phyloP scores from a whole-genome alignment of 441 rosid genomes.

The Euphorbia celastroides region DNA sequence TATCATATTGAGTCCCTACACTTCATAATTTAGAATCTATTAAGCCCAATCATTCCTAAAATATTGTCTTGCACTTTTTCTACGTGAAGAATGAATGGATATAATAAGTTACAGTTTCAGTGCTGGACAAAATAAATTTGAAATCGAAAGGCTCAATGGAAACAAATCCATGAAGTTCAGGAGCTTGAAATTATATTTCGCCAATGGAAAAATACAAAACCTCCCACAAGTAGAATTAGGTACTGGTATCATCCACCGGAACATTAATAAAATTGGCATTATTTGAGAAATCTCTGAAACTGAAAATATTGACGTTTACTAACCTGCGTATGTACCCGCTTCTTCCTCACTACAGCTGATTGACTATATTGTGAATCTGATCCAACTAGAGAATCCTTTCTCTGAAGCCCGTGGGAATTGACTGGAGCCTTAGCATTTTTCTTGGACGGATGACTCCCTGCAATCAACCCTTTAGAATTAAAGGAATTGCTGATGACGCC shows the following conservation, averaged over 20 bases:
- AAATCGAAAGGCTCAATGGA: not conserved
- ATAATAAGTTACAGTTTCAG: not conserved
- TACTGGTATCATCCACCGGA: not conserved
- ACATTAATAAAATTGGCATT: constrained; percentile 4
- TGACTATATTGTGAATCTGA: constrained; percentile 73
- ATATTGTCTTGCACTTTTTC: not conserved
- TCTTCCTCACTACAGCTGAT: constrained; percentile 74
- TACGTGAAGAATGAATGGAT: not conserved
- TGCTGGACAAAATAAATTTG: not conserved
- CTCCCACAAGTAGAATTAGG: not conserved
- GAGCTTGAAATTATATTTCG: not conserved
- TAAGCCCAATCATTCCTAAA: not conserved
- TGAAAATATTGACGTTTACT: constrained; percentile 21
- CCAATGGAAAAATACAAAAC: not conserved
- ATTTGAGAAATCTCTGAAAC: not conserved
- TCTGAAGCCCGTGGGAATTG: constrained; percentile 63
- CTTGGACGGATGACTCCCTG: constrained; percentile 52
- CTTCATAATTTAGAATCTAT: not conserved
- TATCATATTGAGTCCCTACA: not conserved
- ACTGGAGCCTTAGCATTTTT: constrained; percentile 62
- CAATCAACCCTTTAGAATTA: constrained; percentile 44
- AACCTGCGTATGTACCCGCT: constrained; percentile 90
- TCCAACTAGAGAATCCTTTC: constrained; percentile 63
- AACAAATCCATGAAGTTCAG: not conserved
- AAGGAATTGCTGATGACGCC: constrained; percentile 50